These are phyloP conservation scores for Cryptococcus sp. DNA, from an alignment of 1,284 basidiomycete genomes.

Conservation along the genomic window DNA sequence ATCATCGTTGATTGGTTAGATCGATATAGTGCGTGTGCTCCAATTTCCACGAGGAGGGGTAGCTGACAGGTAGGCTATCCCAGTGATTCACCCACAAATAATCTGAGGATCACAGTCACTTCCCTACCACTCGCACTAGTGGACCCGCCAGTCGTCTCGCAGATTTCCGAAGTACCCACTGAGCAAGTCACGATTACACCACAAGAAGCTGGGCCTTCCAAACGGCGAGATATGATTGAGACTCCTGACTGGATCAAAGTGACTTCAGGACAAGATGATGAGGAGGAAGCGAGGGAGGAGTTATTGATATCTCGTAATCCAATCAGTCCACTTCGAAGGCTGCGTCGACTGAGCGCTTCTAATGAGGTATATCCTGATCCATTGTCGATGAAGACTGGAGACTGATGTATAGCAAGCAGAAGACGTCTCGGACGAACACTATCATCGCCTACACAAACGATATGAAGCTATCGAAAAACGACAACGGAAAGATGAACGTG, in stretches of 20 bases:
- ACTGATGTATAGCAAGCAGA: constrained; percentile 52
- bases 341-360: constrained; percentile 18
- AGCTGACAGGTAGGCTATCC: constrained; percentile 56
- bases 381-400: no score
- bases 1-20: constrained; percentile 78
- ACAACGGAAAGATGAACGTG: constrained; percentile 77
- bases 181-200: constrained; percentile 6
- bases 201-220: constrained; percentile 4
- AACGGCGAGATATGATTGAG: constrained; percentile 21
- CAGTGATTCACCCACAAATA: constrained; percentile 62
- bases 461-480: constrained; percentile 83
- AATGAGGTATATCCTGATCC: no score
- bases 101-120: constrained; percentile 63
- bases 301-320: constrained; percentile 5
- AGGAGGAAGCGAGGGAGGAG: constrained; percentile 40
- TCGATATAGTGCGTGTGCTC: constrained; percentile 64
- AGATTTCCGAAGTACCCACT: neutral
- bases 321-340: constrained; percentile 25
- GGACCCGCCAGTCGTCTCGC: constrained; percentile 11
- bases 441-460: constrained; percentile 75
- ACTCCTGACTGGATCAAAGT: constrained; percentile 39
- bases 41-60: neutral
- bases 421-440: constrained; percentile 79
- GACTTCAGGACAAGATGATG: constrained; percentile 37
- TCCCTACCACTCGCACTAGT: constrained; percentile 48